A percentile compares a stretch with the other conserved stretches of the same genome.
Evolutionary conservation across 345 rosid species (phyloP).

Genomic region (Murraya paniculata): DNA sequence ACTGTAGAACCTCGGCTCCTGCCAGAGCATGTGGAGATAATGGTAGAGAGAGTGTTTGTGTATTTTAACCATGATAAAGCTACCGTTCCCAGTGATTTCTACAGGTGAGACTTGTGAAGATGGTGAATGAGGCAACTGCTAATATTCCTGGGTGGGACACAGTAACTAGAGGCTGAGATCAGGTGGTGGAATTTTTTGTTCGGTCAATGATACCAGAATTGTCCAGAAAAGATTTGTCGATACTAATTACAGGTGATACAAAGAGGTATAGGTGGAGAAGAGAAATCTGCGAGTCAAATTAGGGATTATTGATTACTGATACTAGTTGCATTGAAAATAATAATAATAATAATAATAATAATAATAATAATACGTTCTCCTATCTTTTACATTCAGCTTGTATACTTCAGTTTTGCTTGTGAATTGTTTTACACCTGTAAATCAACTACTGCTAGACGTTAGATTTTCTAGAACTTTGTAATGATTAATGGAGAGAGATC

Average conservation of each 20-base stretch:
- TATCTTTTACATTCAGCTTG: not conserved
- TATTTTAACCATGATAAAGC: not conserved
- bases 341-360: not conserved
- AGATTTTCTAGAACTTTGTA: not conserved
- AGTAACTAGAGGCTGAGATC: conserved; percentile 25
- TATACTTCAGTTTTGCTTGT: conserved; percentile 13
- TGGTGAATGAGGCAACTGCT: conserved; percentile 72
- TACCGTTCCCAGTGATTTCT: not conserved
- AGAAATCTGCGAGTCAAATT: conserved; percentile 3
- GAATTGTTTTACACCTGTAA: conserved; percentile 8
- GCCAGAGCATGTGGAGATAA: not conserved
- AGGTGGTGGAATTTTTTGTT: conserved; percentile 8
- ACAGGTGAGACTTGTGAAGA: conserved; percentile 64
- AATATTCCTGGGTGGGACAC: conserved; percentile 67
- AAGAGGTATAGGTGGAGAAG: conserved; percentile 21
- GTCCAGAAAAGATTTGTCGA: conserved; percentile 6
- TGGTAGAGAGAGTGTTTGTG: not conserved
- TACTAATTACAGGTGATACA: conserved; percentile 14
- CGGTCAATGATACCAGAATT: not conserved
- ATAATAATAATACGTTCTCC: not conserved
- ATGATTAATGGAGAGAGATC: not conserved
- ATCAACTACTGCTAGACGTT: not conserved
- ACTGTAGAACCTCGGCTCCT: not conserved
- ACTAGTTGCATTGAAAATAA: not conserved
- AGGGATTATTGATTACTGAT: conserved; percentile 4